phyloP scores from a whole-genome alignment of 345 rosid genomes.

The Arabis alpina region DNA sequence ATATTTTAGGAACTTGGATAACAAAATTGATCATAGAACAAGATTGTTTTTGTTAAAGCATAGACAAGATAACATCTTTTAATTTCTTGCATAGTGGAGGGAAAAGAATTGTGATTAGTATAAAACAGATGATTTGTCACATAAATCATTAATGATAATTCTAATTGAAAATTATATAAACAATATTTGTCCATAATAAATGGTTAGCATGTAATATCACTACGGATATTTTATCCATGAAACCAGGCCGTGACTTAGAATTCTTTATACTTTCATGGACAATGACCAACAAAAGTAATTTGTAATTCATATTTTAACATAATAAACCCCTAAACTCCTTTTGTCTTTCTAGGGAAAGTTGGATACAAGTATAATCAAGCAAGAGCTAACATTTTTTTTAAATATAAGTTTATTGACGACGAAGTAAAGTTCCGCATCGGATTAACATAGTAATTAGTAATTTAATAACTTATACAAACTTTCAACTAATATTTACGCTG shows the following conservation, averaged over 20 bases:
- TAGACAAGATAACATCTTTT: constrained; percentile 27
- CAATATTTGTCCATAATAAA: constrained; percentile 1
- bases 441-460: not conserved
- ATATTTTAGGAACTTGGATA: not conserved
- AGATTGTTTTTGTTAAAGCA: not conserved
- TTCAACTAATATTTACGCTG: no score
- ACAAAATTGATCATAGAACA: not conserved
- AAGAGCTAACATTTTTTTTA: no score
- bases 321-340: not conserved
- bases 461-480: not conserved
- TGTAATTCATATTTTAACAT: not conserved
- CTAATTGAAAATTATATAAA: not conserved
- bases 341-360: not conserved
- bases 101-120: constrained; percentile 15
- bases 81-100: constrained; percentile 4
- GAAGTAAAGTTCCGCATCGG: not conserved
- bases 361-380: not conserved
- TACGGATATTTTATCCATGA: constrained; percentile 17
- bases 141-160: not conserved
- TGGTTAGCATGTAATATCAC: constrained; percentile 37
- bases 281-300: not conserved
- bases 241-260: constrained; percentile 14
- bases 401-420: not conserved
- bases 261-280: not conserved
- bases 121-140: not conserved